These are phyloP conservation scores for Syzygium aqueum DNA, from an alignment of 345 rosid genomes.

Conservation along the genomic window DNA sequence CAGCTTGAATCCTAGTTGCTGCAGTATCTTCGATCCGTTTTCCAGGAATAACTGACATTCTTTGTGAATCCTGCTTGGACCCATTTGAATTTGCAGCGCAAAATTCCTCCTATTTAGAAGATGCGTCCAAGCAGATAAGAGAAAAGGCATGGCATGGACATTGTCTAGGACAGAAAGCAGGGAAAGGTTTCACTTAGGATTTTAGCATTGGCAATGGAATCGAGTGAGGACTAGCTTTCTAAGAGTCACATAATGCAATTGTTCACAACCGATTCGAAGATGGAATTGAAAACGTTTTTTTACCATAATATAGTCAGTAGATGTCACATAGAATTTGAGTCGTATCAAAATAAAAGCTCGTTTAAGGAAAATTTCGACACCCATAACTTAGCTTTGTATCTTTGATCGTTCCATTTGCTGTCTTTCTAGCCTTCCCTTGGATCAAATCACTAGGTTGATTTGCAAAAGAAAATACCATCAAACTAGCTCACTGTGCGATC, in stretches of 20 bases:
- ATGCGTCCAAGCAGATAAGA: neutral
- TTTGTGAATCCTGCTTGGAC: neutral
- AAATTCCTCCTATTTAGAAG: neutral
- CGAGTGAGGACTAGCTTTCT: neutral
- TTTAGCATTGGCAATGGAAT: neutral
- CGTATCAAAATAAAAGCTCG: neutral
- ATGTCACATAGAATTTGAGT: neutral
- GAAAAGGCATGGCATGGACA: neutral
- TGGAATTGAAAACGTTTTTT: neutral
- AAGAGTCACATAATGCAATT: neutral
- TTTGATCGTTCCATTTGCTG: neutral
- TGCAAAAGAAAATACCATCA: neutral
- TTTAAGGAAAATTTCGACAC: neutral
- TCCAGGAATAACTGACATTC: neutral
- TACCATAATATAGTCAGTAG: neutral
- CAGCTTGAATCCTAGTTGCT: slow-evolving; percentile 53
- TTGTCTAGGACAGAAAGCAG: neutral
- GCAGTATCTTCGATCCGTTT: slow-evolving; percentile 21
- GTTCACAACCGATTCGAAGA: neutral
- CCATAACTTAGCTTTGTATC: neutral
- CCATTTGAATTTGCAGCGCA: slow-evolving; percentile 27
- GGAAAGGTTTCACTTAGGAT: neutral
- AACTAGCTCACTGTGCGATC: neutral
- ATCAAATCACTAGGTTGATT: neutral
- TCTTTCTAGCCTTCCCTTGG: neutral